Evolutionary conservation across 192 early-diverging fungal species (phyloP).

Genomic region (Cladochytrium replicatum): DNA sequence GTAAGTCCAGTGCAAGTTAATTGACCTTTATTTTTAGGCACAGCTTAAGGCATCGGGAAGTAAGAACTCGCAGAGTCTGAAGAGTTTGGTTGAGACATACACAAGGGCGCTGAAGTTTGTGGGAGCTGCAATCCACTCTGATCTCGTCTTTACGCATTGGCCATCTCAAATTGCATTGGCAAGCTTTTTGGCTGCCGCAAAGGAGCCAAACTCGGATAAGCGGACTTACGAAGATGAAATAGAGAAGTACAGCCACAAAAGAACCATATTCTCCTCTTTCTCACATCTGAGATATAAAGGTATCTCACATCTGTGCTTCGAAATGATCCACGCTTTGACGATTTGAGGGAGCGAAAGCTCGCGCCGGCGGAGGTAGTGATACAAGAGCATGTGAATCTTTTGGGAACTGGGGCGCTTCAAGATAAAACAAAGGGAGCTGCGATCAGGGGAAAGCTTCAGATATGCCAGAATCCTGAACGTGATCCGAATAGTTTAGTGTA

Average conservation of each 20-base stretch:
- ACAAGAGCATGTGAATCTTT: constrained; percentile 9
- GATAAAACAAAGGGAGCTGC: constrained; percentile 9
- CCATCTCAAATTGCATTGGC: constrained; percentile 38
- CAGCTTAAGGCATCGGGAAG: not conserved
- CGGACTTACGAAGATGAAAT: constrained; percentile 11
- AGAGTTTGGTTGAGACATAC: constrained; percentile 14
- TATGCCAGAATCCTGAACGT: constrained; percentile 30
- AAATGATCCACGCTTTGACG: constrained; percentile 1
- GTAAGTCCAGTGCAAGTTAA: not conserved
- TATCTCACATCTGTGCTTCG: not conserved
- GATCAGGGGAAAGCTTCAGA: constrained; percentile 18
- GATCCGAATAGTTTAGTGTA: constrained; percentile 18
- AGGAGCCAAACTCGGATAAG: constrained; percentile 4
- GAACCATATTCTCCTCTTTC: constrained; percentile 14
- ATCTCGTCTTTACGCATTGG: constrained; percentile 30
- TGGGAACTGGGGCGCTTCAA: constrained; percentile 3
- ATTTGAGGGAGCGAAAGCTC: constrained; percentile 4
- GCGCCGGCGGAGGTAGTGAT: constrained; percentile 9
- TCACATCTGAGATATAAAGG: not conserved
- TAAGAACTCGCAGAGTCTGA: constrained; percentile 5
- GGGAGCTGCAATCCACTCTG: constrained; percentile 14
- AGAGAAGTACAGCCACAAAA: constrained; percentile 25
- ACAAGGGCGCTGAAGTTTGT: constrained; percentile 18
- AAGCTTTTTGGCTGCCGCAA: constrained; percentile 27
- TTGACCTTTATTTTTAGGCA: not conserved